phyloP scores from a whole-genome alignment of 345 rosid genomes.

The Eucalyptus caleyi region DNA sequence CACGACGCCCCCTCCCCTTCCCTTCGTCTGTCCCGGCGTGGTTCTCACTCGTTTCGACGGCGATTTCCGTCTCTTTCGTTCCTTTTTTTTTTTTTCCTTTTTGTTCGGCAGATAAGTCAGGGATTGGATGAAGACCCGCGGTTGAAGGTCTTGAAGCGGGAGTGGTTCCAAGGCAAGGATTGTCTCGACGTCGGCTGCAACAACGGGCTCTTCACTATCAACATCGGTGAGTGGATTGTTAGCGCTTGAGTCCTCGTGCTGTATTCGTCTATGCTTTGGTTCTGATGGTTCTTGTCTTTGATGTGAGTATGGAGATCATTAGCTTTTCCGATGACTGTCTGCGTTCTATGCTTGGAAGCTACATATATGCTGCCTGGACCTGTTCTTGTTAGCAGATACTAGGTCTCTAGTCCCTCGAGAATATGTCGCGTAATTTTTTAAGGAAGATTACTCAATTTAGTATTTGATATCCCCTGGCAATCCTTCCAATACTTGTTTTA shows the following conservation, averaged over 20 bases:
- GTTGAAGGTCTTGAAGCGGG: constrained; percentile 55
- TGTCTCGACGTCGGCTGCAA: constrained; percentile 96
- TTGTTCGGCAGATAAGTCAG: constrained; percentile 34
- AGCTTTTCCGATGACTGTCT: not conserved
- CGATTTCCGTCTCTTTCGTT: not conserved
- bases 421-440: not conserved
- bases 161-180: constrained; percentile 71
- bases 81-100: not conserved
- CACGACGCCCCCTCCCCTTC: not conserved
- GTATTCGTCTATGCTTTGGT: not conserved
- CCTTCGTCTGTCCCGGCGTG: not conserved
- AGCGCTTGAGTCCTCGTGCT: not conserved
- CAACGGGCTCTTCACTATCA: constrained; percentile 67
- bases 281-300: not conserved
- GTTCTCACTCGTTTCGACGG: not conserved
- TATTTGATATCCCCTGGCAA: not conserved
- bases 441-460: not conserved
- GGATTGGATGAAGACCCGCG: constrained; percentile 79
- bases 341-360: not conserved
- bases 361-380: not conserved
- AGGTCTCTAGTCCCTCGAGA: not conserved
- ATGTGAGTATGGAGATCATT: not conserved
- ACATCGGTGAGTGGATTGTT: constrained; percentile 34
- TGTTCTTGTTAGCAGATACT: not conserved
- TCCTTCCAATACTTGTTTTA: not conserved